phyloP scores from a whole-genome alignment of 2,329 filamentous ascomycete genomes.

The Sclerotinia glacialis region DNA sequence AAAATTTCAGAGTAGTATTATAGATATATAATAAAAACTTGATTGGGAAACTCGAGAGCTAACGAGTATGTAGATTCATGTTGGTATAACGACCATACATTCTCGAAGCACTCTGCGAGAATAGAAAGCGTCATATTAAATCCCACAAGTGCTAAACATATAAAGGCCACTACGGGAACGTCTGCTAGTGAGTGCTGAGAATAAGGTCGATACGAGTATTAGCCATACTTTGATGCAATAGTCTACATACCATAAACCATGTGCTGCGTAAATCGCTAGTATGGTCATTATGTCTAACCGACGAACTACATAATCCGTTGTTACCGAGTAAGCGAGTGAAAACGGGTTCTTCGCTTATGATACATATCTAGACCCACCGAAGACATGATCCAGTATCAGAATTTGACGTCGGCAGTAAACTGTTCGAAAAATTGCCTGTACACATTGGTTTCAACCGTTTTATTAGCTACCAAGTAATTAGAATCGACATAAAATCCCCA shows the following conservation, averaged over 20 bases:
- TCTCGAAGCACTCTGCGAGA: too few relatives aligned
- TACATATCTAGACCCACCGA: slow-evolving; percentile 37
- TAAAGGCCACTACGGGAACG: too few relatives aligned
- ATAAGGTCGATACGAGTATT: slow-evolving; percentile 43
- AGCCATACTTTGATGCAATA: slow-evolving; percentile 59
- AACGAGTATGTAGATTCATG: too few relatives aligned
- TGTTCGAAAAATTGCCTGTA: slow-evolving; percentile 54
- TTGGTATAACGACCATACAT: too few relatives aligned
- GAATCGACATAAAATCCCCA: slow-evolving; percentile 57
- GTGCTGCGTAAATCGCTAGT: slow-evolving; percentile 40
- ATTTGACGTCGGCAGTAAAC: slow-evolving; percentile 40
- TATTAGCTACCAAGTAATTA: slow-evolving; percentile 42
- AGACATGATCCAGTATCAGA: slow-evolving; percentile 36
- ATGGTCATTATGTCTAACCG: slow-evolving; percentile 40
- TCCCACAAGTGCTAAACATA: slow-evolving; percentile 35
- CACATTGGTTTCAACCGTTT: not conserved
- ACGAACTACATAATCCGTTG: slow-evolving; percentile 27
- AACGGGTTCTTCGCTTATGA: slow-evolving; percentile 30
- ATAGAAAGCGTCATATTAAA: slow-evolving; percentile 31
- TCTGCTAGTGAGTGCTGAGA: too few relatives aligned
- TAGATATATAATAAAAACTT: too few relatives aligned
- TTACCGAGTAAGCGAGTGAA: slow-evolving; percentile 30
- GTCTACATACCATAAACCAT: slow-evolving; percentile 41
- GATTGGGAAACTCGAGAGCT: too few relatives aligned
- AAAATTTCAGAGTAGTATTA: too few relatives aligned